phyloP scores from a whole-genome alignment of 352 stramenopile species.

The Pythium volutum region DNA sequence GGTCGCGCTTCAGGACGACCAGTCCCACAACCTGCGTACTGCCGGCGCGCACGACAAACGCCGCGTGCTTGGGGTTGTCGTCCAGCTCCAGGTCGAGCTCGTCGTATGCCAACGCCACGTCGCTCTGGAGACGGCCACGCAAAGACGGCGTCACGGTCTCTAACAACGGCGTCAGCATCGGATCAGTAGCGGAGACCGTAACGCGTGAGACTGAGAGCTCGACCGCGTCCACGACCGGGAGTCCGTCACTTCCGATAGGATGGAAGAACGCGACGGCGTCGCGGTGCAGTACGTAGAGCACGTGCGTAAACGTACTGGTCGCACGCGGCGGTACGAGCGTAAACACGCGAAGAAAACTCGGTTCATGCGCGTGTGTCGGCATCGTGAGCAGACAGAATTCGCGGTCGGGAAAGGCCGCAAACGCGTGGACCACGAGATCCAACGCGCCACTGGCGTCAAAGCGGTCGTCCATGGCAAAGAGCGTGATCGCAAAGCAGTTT shows the following conservation, averaged over 20 bases:
- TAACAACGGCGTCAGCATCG: conserved; percentile 1
- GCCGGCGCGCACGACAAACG: conserved; percentile 38
- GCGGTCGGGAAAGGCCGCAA: conserved; percentile 30
- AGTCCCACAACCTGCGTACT: conserved; percentile 20
- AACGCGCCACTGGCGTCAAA: conserved; percentile 23
- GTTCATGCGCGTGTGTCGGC: conserved; percentile 23
- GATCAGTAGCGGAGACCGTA: neutral
- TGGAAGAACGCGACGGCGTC: conserved; percentile 34
- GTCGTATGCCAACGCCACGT: conserved; percentile 21
- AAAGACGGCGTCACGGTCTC: conserved; percentile 1
- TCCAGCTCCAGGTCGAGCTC: conserved; percentile 40
- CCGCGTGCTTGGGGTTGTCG: conserved; percentile 43
- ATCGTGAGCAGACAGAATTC: conserved; percentile 37
- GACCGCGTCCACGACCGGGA: conserved; percentile 13
- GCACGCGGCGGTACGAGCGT: conserved; percentile 28
- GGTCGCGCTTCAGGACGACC: conserved; percentile 24
- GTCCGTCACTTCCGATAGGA: conserved; percentile 20
- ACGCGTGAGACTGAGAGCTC: conserved; percentile 20
- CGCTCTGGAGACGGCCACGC: conserved; percentile 17
- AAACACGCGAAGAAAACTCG: conserved; percentile 29
- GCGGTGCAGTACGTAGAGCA: conserved; percentile 35
- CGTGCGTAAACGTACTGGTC: conserved; percentile 31
- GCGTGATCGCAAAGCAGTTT: conserved; percentile 39
- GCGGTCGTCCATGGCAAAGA: conserved; percentile 33
- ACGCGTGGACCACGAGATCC: conserved; percentile 30